These are phyloP conservation scores for Sporothrix luriei DNA, from an alignment of 2,329 filamentous ascomycete species.

Conservation along the genomic window DNA sequence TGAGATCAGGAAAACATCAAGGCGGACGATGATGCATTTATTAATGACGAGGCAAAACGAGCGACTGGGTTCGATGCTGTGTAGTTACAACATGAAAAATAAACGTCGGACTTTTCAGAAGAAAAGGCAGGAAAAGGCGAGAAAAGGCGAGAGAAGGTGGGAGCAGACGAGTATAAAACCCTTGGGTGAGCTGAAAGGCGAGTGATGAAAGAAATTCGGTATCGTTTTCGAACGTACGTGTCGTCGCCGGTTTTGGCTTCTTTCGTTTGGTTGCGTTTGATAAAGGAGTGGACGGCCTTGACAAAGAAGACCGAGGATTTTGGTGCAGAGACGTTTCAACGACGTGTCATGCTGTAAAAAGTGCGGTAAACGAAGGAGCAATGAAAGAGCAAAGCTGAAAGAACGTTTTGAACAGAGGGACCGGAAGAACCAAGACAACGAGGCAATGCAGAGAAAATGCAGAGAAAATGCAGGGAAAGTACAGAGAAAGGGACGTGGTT, in stretches of 20 bases:
- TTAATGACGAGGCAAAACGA: constrained; percentile 21
- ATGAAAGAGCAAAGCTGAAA: neutral
- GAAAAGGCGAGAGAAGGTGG: neutral
- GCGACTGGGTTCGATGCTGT: neutral
- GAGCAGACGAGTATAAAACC: neutral
- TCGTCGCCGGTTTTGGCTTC: neutral
- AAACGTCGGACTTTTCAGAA: neutral
- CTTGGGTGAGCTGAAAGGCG: neutral
- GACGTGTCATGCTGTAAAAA: constrained; percentile 13
- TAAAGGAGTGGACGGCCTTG: constrained; percentile 28
- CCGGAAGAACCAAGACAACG: neutral
- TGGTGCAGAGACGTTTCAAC: constrained; percentile 11
- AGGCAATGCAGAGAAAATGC: constrained; percentile 14
- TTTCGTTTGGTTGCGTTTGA: neutral
- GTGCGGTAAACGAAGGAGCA: constrained; percentile 14
- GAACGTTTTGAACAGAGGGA: neutral
- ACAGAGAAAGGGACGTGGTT: neutral
- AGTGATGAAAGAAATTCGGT: neutral
- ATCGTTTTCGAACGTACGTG: neutral
- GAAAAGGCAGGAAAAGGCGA: neutral
- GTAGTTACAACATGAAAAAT: constrained; percentile 9
- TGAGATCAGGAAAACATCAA: neutral
- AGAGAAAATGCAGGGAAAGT: constrained; percentile 17
- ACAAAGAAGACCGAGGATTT: constrained; percentile 22
- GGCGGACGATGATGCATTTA: constrained; percentile 1